Base-by-base conservation (phyloP, 2,329 filamentous ascomycete genomes). In the Orbilia oligospora region DNA sequence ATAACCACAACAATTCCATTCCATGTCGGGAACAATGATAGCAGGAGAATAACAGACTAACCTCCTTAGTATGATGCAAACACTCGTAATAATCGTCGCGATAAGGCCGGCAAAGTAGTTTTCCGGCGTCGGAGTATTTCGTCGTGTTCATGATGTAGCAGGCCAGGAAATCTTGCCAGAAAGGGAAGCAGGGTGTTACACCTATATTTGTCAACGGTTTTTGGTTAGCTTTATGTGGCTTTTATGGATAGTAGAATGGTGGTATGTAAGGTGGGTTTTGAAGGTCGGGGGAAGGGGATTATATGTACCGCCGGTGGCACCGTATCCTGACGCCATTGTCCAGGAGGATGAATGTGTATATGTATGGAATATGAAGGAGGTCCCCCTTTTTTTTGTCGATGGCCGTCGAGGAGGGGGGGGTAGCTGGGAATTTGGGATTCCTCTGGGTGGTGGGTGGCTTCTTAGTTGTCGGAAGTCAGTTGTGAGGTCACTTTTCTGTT, bases 11-110 rank as follows among this genome's bases (percentile, higher is more conserved):
- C 41, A 22, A 20, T n/a, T 2, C 22, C 16, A 30, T 12, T 16
- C 18, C 27, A 14, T 4, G 5, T n/a, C 12, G 3, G 27, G 6
- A 30, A 30, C 6, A 30, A 30, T n/a, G n/a, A 30, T 3, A 30
- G 27, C 3, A 30, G 27, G 6, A 38, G 36, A 14, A 10, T 20
- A 44, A 2, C 1, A 36, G 4, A 85, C 89, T 75, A 83, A 98
- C 96, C 93, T 99, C 96, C 88, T 99, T 99, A 88, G 92, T 94
- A 88, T 99, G 96, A 85, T 99, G 96, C 84, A 99, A 87, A 86
- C 97, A 99, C 87, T 99, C 96, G 85, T 97, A 97, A 88, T 99
- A 99, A 85, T 99, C 96, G 85, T 99, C 96, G 81, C 98, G 88
- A 3, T 90, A 89, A 16, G 92, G 91, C 18, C 88, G 87, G 85